Evolutionary conservation across 495 filamentous ascomycete genomes (phyloP).

Genomic region (Aspergillus steynii): DNA sequence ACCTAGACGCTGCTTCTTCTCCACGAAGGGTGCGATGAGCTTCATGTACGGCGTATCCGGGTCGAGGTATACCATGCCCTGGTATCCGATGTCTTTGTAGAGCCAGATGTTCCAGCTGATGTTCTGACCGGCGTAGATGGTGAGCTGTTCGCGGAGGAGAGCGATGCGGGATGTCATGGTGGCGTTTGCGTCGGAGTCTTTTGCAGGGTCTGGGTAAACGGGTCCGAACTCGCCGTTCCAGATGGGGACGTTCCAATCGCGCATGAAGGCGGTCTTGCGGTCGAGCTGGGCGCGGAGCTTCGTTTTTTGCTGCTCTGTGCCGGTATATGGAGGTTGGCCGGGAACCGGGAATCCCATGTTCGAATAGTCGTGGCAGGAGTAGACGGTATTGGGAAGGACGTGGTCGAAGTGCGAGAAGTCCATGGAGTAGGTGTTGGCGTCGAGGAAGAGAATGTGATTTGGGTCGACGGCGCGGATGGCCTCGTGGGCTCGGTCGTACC

Average conservation of each 20-base stretch:
- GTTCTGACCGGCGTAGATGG: conserved; percentile 43
- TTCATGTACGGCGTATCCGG: conserved; percentile 42
- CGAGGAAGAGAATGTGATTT: conserved; percentile 57
- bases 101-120: conserved; percentile 58
- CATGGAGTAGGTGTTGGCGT: conserved; percentile 61
- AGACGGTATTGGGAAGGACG: conserved; percentile 51
- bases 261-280: conserved; percentile 55
- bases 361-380: conserved; percentile 57
- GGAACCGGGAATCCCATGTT: conserved; percentile 46
- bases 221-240: conserved; percentile 64
- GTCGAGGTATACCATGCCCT: conserved; percentile 52
- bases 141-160: conserved; percentile 48
- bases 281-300: conserved; percentile 40
- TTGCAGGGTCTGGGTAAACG: conserved; percentile 42
- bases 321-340: conserved; percentile 39
- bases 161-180: conserved; percentile 46
- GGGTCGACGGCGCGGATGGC: conserved; percentile 55
- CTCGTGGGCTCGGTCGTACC: conserved; percentile 51
- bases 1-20: conserved; percentile 46
- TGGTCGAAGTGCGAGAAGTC: conserved; percentile 34
- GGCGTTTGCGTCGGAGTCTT: conserved; percentile 28
- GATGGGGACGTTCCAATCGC: conserved; percentile 45
- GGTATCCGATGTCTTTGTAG: conserved; percentile 59
- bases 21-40: conserved; percentile 45
- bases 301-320: conserved; percentile 44